Conservation (phyloP, 805 yeast species). For the Candida nanaspora region DNA sequence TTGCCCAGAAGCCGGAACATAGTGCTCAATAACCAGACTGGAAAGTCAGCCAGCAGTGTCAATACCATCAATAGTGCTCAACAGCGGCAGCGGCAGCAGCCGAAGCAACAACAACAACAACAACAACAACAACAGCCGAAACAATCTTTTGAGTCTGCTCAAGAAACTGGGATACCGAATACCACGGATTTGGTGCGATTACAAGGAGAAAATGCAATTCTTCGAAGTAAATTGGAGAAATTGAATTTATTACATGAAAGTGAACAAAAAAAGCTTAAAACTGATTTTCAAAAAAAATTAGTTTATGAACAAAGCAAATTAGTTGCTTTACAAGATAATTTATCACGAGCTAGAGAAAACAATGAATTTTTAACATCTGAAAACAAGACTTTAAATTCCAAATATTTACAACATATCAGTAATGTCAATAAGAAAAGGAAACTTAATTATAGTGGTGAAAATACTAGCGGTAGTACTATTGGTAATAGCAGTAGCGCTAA, state of each 20-base stretch:
- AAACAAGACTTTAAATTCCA: constrained; percentile 25
- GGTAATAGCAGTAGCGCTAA: neutral
- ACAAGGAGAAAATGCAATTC: constrained; percentile 74
- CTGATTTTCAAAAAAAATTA: constrained; percentile 13
- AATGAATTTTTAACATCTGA: constrained; percentile 48
- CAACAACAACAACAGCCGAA: neutral
- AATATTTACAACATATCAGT: constrained; percentile 12
- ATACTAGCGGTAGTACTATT: neutral
- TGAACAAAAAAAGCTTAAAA: constrained; percentile 32
- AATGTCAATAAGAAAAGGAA: constrained; percentile 13
- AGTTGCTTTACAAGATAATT: constrained; percentile 21
- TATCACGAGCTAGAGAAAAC: constrained; percentile 44
- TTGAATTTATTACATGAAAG: constrained; percentile 29
- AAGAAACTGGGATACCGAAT: neutral
- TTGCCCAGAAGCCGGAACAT: neutral
- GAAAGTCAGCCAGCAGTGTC: too few species aligned
- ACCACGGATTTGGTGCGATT: constrained; percentile 33
- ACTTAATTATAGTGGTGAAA: constrained; percentile 11
- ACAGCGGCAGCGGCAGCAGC: neutral
- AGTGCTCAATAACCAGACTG: too few species aligned
- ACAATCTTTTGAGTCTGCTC: neutral
- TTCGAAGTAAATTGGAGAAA: constrained; percentile 55
- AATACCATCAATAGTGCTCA: too few species aligned
- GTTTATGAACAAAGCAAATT: constrained; percentile 17
- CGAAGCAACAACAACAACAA: neutral